A percentile compares a stretch with the other conserved stretches of the same genome.
Conservation (phyloP, 2,329 filamentous ascomycete genomes). For the Calonectria crousiana region DNA sequence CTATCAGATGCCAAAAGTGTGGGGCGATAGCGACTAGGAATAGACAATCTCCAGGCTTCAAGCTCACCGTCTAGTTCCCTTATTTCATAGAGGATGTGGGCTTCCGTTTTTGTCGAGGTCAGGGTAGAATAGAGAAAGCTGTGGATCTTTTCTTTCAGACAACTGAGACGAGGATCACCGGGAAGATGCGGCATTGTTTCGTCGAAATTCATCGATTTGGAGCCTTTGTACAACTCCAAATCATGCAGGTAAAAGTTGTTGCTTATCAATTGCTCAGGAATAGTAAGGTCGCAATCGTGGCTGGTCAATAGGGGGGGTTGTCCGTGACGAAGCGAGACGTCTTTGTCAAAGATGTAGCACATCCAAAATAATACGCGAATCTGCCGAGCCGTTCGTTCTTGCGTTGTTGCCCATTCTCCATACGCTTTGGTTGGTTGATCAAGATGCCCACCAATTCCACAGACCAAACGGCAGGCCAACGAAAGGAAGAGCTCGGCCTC, state of each 20-base stretch:
- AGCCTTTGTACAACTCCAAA: not conserved
- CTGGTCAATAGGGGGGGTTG: conserved; percentile 64
- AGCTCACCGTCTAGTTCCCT: conserved; percentile 69
- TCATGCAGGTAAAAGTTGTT: conserved; percentile 30
- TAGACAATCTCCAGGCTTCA: conserved; percentile 64
- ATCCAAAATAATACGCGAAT: conserved; percentile 65
- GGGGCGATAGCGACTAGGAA: conserved; percentile 60
- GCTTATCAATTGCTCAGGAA: conserved; percentile 42
- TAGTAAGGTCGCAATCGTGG: conserved; percentile 47
- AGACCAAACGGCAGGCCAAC: conserved; percentile 60
- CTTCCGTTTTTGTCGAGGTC: conserved; percentile 63
- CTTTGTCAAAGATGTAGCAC: conserved; percentile 67
- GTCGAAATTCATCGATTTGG: not conserved
- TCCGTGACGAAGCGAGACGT: conserved; percentile 65
- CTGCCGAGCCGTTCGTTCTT: conserved; percentile 48
- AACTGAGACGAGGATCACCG: conserved; percentile 61
- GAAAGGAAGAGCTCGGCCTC: conserved; percentile 58
- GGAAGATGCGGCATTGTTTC: conserved; percentile 50
- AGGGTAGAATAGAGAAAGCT: conserved; percentile 62
- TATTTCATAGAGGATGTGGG: conserved; percentile 66
- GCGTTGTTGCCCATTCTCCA: conserved; percentile 24
- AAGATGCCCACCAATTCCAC: conserved; percentile 61
- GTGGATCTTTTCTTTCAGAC: conserved; percentile 65
- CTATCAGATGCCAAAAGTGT: conserved; percentile 54
- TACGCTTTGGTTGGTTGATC: conserved; percentile 28